A percentile compares a stretch with the other conserved stretches of the same genome.
phyloP scores from a whole-genome alignment of 2,329 filamentous ascomycete genomes.

The Aspergillus candidus region DNA sequence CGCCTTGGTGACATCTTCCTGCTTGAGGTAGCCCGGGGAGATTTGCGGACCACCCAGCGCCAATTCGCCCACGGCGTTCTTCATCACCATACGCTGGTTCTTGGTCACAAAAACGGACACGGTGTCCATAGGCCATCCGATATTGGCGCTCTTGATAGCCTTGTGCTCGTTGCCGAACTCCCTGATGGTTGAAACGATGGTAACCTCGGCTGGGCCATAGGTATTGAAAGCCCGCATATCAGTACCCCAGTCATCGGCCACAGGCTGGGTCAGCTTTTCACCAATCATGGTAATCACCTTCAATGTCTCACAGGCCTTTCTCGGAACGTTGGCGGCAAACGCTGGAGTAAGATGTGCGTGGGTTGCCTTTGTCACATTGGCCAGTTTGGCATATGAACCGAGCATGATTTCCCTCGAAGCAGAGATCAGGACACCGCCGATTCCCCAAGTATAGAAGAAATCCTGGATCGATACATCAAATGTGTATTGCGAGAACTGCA shows the following conservation, averaged over 20 bases:
- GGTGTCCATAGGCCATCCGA: conserved; percentile 28
- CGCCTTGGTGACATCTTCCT: conserved; percentile 22
- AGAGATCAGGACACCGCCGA: conserved; percentile 24
- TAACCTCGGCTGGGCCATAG: conserved; percentile 37
- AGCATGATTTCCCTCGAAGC: conserved; percentile 25
- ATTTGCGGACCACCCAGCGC: conserved; percentile 27
- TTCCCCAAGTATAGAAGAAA: conserved; percentile 26
- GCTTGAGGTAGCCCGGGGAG: conserved; percentile 25
- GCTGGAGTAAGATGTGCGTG: conserved; percentile 29
- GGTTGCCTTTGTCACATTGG: conserved; percentile 22
- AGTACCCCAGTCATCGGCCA: conserved; percentile 35
- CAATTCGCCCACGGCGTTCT: conserved; percentile 25
- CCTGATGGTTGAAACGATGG: conserved; percentile 27
- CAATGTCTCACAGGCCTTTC: conserved; percentile 23
- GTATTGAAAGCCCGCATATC: conserved; percentile 33
- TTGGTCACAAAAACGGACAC: conserved; percentile 27
- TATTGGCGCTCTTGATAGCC: conserved; percentile 23
- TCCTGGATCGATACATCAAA: conserved; percentile 39
- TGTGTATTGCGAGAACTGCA: conserved; percentile 35
- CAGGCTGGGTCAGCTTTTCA: conserved; percentile 27
- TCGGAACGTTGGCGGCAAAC: conserved; percentile 25
- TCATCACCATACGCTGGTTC: conserved; percentile 19
- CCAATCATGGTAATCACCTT: conserved; percentile 32
- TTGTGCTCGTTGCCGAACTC: conserved; percentile 23
- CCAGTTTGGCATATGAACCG: conserved; percentile 21